Percentiles rank a stretch among this genome's conserved stretches.
These are phyloP conservation scores for Conidiobolus incongruus DNA, from an alignment of 371 early-diverging fungal genomes.

Conservation along the genomic window DNA sequence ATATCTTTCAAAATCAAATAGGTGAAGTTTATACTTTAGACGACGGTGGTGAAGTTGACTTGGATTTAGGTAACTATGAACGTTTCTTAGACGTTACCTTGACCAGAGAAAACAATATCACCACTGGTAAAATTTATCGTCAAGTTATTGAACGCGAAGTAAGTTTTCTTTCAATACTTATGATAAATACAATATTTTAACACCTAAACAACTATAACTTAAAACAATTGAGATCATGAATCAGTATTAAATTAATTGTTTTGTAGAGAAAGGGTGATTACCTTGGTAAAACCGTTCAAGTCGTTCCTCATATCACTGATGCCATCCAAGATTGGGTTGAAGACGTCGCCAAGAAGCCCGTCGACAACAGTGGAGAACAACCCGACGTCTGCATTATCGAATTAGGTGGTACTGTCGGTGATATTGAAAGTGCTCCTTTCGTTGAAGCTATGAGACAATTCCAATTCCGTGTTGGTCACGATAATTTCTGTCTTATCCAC, in stretches of 20 bases:
- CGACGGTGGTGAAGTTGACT: conserved; percentile 98
- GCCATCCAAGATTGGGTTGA: conserved; percentile 96
- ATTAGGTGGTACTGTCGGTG: conserved; percentile 98
- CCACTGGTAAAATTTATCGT: conserved; percentile 95
- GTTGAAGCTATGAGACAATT: conserved; percentile 98
- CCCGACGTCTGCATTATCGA: conserved; percentile 98
- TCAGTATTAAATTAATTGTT: conserved; percentile 3
- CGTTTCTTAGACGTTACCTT: conserved; percentile 88
- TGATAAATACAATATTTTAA: neutral
- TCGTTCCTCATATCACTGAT: conserved; percentile 95
- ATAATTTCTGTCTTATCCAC: conserved; percentile 91
- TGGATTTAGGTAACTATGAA: conserved; percentile 99
- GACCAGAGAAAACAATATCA: conserved; percentile 93
- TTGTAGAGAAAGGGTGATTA: conserved; percentile 78
- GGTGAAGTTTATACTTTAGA: conserved; percentile 98
- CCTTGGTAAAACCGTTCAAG: conserved; percentile 97
- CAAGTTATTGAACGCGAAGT: conserved; percentile 81
- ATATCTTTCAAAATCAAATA: conserved; percentile 6
- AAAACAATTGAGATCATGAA: neutral
- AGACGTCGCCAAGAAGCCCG: conserved; percentile 65
- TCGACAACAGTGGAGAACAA: conserved; percentile 57
- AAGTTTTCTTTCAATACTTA: conserved; percentile 3
- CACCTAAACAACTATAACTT: neutral
- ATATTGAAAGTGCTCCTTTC: conserved; percentile 96
- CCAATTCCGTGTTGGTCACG: conserved; percentile 93